These are phyloP conservation scores for Ulota crispa DNA, from an alignment of 225 moss, liverwort and hornwort genomes.

Conservation along the genomic window DNA sequence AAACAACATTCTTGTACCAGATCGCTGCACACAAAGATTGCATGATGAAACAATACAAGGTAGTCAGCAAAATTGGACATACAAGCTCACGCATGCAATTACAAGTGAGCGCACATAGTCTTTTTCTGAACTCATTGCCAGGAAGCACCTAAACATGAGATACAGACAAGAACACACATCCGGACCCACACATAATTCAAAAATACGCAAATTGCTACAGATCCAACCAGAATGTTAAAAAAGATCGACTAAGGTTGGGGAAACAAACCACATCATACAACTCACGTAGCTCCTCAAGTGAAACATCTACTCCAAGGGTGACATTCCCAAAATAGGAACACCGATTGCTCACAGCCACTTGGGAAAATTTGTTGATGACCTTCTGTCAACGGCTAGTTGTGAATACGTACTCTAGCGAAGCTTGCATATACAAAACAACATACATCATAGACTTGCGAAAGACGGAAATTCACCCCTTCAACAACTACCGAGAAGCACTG, in stretches of 20 bases:
- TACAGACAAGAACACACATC: background rate
- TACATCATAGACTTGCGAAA: background rate
- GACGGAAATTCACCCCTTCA: background rate
- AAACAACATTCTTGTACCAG: constrained; percentile 9
- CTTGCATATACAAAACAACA: background rate
- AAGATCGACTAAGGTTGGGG: background rate
- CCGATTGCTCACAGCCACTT: constrained; percentile 65
- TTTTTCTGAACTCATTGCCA: background rate
- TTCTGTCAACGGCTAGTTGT: constrained; percentile 48
- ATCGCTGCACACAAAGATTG: background rate
- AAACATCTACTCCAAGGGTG: constrained; percentile 71
- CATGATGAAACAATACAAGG: background rate
- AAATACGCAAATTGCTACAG: background rate
- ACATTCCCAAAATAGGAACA: constrained; percentile 92
- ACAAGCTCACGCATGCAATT: background rate
- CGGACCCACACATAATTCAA: constrained; percentile 1
- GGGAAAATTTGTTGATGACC: constrained; percentile 91
- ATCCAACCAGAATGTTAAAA: background rate
- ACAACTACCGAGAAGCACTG: background rate
- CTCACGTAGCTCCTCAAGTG: constrained; percentile 59
- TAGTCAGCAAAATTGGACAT: background rate
- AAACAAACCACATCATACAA: constrained; percentile 83
- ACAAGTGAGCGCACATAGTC: background rate
- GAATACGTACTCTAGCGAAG: background rate
- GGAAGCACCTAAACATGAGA: background rate